Base-by-base conservation (phyloP, 2,329 filamentous ascomycete genomes). In the Ceratocystis cubensis region DNA sequence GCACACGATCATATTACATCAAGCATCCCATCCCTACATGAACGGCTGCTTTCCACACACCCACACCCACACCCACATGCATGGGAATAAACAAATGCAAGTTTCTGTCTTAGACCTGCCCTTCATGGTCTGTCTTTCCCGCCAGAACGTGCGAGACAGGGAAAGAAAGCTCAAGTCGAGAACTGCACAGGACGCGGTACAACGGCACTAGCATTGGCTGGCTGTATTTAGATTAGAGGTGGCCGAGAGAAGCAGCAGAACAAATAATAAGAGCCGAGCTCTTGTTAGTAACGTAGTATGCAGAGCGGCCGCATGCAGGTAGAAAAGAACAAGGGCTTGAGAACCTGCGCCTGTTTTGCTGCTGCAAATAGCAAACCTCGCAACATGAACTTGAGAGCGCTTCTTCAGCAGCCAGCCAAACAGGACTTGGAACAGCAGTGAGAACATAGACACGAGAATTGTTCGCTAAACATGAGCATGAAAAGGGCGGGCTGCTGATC, bases 1-100 rank as follows among this genome's bases (percentile, higher is more conserved):
- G 22, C 22, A 50, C 46, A 50, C 22, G 46, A 50, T 50, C 53
- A 5, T 57, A n/a, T 57, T 57, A 57, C 53, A 57, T 57, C 25
- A 13, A 57, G 22, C 15, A 50, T 22, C 7, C 13, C 5, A 28
- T 57, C 25, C 15, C 10, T 28, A 57, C 53, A 57, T 57, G 53
- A 17, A 57, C 53, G 17, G 22, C 22, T 28, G 15, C 22, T 28
- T 41, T 8, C 37, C 37, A 41, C 37, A 28, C 50, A 30, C 25
- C 5, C 25, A 30, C 28, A 30, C 25, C 25, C 25, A 28, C 25
- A 28, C 25, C 30, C 30, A 30, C 30, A 33, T 33, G 30, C 50
- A 56, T 56, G 17, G 7, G 15, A 41, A 41, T 41, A 41, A 41
- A 41, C 37, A 41, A 13, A 57, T 28, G 53, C 22, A 57, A 33